Base-by-base conservation (phyloP, 1,284 basidiomycete genomes). In the Tylopilus microsporus region DNA sequence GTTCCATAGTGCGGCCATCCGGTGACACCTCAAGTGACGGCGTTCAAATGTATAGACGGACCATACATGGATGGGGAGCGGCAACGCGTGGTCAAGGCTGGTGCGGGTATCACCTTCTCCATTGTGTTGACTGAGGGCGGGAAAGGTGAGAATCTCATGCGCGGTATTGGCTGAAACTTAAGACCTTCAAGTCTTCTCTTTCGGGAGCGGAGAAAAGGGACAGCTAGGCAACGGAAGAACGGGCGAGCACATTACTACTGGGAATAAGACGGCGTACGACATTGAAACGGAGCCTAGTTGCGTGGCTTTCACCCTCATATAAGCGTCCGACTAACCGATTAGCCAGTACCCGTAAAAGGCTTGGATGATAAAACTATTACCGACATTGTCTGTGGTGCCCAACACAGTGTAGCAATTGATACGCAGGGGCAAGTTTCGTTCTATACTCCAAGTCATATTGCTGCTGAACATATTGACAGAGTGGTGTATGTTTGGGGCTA, bases 141-240 rank as follows among this genome's bases (percentile, higher is more conserved):
- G 21, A 87, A 86, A 79, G 82, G 89, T 86, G 64, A 47, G 73
- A 10, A 1, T 21, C 52, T 32, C 54, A 21, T 18, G 50, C 49
- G 42, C 48, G 42, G 55, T 59, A 30, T 42, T 30, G 34, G 41
- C 47, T 65, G 32, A 58, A 52, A 59, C 53, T 45, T 45, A 55
- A 58, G 52, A 12, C 30, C 25, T 58, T 39, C 48, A 62, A 86
- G 91, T 97, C 3, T 98, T 90, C 69, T 82, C 92, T 0, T 87
- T 92, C 63, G 95, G 95, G 41, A 94, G 90, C 56, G 90, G 86
- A n/a, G 93, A 97, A 73, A 87, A 92, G 64, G 95, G 95, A 2
- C 93, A 97, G 65, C 79, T 98, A 0, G 95, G 94, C 1, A 95
- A 94, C 67, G 94, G 94, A 16, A 83, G 84, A 58, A 94, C 92